Percentiles rank a stretch among this genome's conserved stretches.
phyloP scores from a whole-genome alignment of 164 flowering plant genomes.

The Nymphaea thermarum region DNA sequence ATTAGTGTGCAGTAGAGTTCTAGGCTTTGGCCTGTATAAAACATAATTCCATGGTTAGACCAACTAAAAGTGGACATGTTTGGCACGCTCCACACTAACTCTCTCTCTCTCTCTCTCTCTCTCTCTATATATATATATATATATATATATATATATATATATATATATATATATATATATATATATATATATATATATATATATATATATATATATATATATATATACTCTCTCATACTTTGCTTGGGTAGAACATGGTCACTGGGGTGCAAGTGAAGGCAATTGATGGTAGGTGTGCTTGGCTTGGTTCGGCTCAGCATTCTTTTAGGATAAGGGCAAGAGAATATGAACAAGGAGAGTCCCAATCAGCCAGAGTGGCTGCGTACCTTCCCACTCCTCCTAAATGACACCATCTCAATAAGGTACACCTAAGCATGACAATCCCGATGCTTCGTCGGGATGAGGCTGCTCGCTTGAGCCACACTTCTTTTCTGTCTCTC shows the following conservation, averaged over 20 bases:
- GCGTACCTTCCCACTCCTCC: not conserved
- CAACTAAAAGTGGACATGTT: too few relatives aligned
- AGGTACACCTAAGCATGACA: not conserved
- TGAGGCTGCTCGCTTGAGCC: not conserved
- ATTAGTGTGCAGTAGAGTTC: too few relatives aligned
- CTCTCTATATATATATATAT: too few relatives aligned
- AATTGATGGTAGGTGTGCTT: not conserved
- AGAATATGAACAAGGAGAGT: not conserved
- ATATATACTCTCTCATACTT: not conserved
- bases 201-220: too few relatives aligned
- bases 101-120: too few relatives aligned
- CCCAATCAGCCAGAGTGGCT: not conserved
- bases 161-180: too few relatives aligned
- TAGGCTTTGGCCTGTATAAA: too few relatives aligned
- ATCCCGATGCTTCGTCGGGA: not conserved
- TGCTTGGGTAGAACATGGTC: not conserved
- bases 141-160: too few relatives aligned
- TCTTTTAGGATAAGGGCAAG: not conserved
- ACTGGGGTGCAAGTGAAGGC: not conserved
- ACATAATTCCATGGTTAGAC: too few relatives aligned
- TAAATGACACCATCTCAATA: not conserved
- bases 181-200: too few relatives aligned
- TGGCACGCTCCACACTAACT: too few relatives aligned
- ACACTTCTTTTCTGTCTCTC: not conserved
- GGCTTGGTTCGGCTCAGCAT: not conserved